These are phyloP conservation scores for Solanum acaule DNA, from an alignment of 257 asterid species.

Conservation along the genomic window DNA sequence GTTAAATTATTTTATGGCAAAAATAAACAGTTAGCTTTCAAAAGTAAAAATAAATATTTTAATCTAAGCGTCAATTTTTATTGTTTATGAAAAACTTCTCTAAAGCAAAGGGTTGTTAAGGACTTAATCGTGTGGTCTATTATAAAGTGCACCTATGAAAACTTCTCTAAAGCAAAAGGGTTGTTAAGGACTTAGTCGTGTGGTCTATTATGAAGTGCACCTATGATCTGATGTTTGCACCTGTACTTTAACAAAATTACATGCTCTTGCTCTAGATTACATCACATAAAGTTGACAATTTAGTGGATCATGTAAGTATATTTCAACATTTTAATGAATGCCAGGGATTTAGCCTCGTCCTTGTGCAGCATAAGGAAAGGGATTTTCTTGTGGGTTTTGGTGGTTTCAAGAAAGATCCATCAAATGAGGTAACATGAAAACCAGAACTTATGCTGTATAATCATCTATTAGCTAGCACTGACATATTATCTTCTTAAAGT, in stretches of 20 bases:
- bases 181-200: background rate
- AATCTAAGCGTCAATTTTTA: background rate
- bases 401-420: slow-evolving; percentile 88
- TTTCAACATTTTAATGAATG: background rate
- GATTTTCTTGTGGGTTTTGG: slow-evolving; percentile 97
- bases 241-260: background rate
- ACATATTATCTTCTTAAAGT: background rate
- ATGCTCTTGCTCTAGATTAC: background rate
- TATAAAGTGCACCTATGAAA: background rate
- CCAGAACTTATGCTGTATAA: background rate
- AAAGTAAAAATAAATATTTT: background rate
- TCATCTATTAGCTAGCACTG: slow-evolving; percentile 1
- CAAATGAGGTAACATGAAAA: slow-evolving; percentile 60
- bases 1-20: background rate
- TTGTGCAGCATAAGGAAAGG: slow-evolving; percentile 83
- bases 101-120: background rate
- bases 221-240: background rate
- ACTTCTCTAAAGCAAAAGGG: too few relatives aligned
- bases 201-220: background rate
- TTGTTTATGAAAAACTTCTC: background rate
- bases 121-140: background rate
- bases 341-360: slow-evolving; percentile 96
- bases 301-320: background rate
- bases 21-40: background rate
- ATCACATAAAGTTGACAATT: background rate